phyloP scores from a whole-genome alignment of 306 rosid genomes.

The Alnus rubra region DNA sequence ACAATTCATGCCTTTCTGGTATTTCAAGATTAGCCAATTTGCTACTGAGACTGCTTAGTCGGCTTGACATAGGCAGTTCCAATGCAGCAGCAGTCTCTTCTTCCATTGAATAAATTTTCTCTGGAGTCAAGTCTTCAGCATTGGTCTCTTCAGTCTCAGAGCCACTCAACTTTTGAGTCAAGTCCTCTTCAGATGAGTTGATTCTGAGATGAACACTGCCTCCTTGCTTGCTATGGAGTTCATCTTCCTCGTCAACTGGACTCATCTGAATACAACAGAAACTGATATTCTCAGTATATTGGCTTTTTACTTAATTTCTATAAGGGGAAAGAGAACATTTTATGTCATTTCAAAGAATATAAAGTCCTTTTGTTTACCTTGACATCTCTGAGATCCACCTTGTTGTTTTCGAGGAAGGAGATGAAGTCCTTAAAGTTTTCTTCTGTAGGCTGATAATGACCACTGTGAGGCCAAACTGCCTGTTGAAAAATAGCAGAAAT shows the following conservation, averaged over 20 bases:
- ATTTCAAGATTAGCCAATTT: conserved; percentile 55
- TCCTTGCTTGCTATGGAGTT: conserved; percentile 36
- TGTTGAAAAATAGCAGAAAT: conserved; percentile 46
- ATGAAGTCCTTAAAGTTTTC: conserved; percentile 81
- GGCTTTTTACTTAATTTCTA: conserved; percentile 13
- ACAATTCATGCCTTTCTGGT: conserved; percentile 39
- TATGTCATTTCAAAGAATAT: conserved; percentile 13
- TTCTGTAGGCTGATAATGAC: conserved; percentile 90
- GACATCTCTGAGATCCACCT: conserved; percentile 75
- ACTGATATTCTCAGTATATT: conserved; percentile 29
- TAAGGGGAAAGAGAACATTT: not conserved
- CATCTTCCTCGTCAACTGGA: conserved; percentile 64
- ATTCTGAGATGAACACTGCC: conserved; percentile 61
- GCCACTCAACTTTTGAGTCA: conserved; percentile 44
- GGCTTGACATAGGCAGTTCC: conserved; percentile 36
- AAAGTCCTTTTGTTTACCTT: conserved; percentile 54
- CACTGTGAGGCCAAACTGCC: conserved; percentile 99
- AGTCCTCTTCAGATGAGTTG: conserved; percentile 80
- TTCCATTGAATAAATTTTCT: conserved; percentile 35
- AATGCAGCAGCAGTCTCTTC: conserved; percentile 25
- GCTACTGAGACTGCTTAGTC: conserved; percentile 30
- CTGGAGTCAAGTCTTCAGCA: conserved; percentile 29
- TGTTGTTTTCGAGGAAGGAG: conserved; percentile 81
- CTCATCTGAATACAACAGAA: conserved; percentile 60
- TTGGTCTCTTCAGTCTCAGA: conserved; percentile 42